Percentiles rank a stretch among this genome's conserved stretches.
phyloP scores from a whole-genome alignment of 768 basidiomycete genomes.

The Vishniacozyma victoriae region DNA sequence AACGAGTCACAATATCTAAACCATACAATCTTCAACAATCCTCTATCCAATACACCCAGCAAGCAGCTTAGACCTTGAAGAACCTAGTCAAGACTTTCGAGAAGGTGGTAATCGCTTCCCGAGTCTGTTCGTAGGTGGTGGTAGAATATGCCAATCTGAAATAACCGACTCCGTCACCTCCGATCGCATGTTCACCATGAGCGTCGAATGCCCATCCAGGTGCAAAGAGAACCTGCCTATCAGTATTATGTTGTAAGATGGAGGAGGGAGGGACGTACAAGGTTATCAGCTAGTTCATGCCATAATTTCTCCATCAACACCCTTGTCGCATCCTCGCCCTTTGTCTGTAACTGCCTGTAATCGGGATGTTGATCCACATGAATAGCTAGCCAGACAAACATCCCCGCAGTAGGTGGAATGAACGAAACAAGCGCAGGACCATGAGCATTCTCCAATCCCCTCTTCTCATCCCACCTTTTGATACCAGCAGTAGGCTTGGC shows the following conservation, averaged over 20 bases:
- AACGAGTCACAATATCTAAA: too few relatives aligned
- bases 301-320: slow-evolving; percentile 58
- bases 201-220: slow-evolving; percentile 55
- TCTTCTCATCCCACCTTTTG: slow-evolving; percentile 53
- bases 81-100: slow-evolving; percentile 38
- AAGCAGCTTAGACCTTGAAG: slow-evolving; percentile 21
- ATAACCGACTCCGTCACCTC: slow-evolving; percentile 40
- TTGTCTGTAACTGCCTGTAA: slow-evolving; percentile 34
- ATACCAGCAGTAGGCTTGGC: slow-evolving; percentile 41
- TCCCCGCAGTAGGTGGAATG: slow-evolving; percentile 71
- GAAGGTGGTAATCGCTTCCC: slow-evolving; percentile 33
- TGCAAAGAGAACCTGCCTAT: slow-evolving; percentile 54
- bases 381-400: slow-evolving; percentile 67
- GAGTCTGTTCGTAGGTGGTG: slow-evolving; percentile 40
- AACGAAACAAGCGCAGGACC: slow-evolving; percentile 57
- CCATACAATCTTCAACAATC: too few relatives aligned
- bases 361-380: slow-evolving; percentile 59
- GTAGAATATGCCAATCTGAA: slow-evolving; percentile 48
- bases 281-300: slow-evolving; percentile 50
- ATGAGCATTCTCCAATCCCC: slow-evolving; percentile 23
- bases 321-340: slow-evolving; percentile 44
- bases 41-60: neutral
- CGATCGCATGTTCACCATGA: slow-evolving; percentile 32
- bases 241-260: neutral
- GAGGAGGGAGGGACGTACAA: slow-evolving; percentile 15